Conservation (phyloP, 495 filamentous ascomycete species). For the Penicillium verhagenii region DNA sequence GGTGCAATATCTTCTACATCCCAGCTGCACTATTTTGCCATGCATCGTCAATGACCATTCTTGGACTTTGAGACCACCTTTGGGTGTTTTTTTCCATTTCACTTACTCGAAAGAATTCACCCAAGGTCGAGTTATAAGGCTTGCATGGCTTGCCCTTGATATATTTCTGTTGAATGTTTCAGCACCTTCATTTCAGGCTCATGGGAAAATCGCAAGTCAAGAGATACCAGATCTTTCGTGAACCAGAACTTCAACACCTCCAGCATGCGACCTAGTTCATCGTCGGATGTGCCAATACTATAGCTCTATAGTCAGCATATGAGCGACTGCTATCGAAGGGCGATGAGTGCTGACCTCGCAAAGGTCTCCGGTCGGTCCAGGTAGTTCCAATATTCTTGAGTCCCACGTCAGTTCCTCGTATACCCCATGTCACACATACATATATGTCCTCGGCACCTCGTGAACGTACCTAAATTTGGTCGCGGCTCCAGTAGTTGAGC, state of each 20-base stretch:
- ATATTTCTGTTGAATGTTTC: constrained; percentile 65
- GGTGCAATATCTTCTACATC: constrained; percentile 70
- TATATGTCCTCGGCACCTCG: neutral
- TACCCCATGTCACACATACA: neutral
- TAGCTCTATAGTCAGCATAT: constrained; percentile 37
- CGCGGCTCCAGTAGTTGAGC: constrained; percentile 93
- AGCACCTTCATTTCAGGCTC: constrained; percentile 10
- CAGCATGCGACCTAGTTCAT: constrained; percentile 87
- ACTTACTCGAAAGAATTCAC: constrained; percentile 94
- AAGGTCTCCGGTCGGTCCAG: constrained; percentile 95
- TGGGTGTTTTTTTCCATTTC: neutral
- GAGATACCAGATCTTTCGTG: constrained; percentile 82
- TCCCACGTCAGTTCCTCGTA: constrained; percentile 17
- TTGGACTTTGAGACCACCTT: neutral
- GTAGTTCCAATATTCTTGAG: constrained; percentile 96
- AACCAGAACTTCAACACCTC: constrained; percentile 96
- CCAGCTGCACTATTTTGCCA: constrained; percentile 74
- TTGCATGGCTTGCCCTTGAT: constrained; percentile 98
- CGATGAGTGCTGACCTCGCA: constrained; percentile 55
- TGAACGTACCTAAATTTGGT: constrained; percentile 73
- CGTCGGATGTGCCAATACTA: constrained; percentile 92
- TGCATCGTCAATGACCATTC: neutral
- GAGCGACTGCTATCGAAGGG: constrained; percentile 6
- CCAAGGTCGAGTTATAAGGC: constrained; percentile 93
- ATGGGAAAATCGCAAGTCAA: neutral